Evolutionary conservation across 2,329 filamentous ascomycete genomes (phyloP), one percentile per base, ranked within the genome.

Genomic region (Paecilomyces dactylethromorphus): DNA sequence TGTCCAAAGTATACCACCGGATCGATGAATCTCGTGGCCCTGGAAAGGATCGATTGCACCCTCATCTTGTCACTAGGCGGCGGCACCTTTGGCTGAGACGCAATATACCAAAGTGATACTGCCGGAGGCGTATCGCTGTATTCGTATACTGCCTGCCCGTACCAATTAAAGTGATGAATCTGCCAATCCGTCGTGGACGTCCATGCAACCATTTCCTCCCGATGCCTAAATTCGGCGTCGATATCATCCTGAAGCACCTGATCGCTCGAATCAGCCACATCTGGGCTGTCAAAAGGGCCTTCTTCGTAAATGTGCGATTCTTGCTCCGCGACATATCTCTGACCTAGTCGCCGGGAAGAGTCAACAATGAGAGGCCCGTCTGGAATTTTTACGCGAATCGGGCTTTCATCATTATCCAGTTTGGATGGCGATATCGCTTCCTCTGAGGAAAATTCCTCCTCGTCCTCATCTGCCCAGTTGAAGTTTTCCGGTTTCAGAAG

Each of bases 81-180:
- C 0, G 54, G 56, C 1, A 57, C n/a, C 7, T 66, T 69, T 1
- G 65, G 63, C 0, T 54, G 24, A 3, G 60, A 50, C 7, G 63
- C 8, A 8, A 68, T 62, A n/a, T 65, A 63, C 1, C 65, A 62
- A 2, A 71, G 61, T 0, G 67, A 70, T 1, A 66, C 57, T 24
- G 54, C 58, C 1, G 69, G 60, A 1, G 61, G 53, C 1, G 69
- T 71, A 0, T 50, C n/a, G 55, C 62, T 68, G 15, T 60, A 32
- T 12, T 45, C 50, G 6, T 56, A 59, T 3, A 62, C 57, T 0
- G 61, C 60, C 1, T 33, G 0, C 0, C 68, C 65, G 13, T 57
- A 24, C 67, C 67, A 71, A 52, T 69, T 70, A 56, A 65, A 69
- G 39, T 71, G 68, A 24, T 70, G 69, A 1, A 66, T 59, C 63